These are phyloP conservation scores for rapeseed (Brassica napus) DNA, from an alignment of 345 rosid species.

Conservation along the genomic window DNA sequence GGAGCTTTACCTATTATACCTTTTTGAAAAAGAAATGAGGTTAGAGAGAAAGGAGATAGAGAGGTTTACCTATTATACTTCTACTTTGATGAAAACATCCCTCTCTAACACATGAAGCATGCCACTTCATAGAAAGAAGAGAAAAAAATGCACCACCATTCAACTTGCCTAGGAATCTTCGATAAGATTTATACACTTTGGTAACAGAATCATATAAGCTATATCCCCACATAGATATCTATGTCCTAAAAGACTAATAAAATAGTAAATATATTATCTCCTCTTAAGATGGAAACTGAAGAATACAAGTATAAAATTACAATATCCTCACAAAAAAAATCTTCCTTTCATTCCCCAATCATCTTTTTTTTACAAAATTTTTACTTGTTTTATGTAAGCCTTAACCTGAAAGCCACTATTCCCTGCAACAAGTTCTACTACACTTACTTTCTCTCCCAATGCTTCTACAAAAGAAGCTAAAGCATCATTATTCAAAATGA, in stretches of 20 bases:
- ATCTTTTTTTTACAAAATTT: conserved; percentile 38
- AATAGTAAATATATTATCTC: not conserved
- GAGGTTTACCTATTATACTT: conserved; percentile 13
- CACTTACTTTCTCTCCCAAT: conserved; percentile 36
- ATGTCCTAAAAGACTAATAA: conserved; percentile 30
- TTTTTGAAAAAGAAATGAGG: not conserved
- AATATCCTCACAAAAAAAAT: conserved; percentile 38
- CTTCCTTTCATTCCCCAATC: conserved; percentile 49
- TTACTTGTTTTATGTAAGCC: conserved; percentile 39
- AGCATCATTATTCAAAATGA: conserved; percentile 13
- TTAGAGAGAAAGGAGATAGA: too few relatives aligned
- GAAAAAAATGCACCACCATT: conserved; percentile 43
- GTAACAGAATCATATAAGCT: conserved; percentile 38
- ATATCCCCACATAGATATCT: conserved; percentile 39
- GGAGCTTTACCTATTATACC: conserved; percentile 39
- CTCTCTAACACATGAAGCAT: conserved; percentile 38
- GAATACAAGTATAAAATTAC: conserved; percentile 11
- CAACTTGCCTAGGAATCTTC: conserved; percentile 44
- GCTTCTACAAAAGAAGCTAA: conserved; percentile 35
- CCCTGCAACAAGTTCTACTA: conserved; percentile 29
- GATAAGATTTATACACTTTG: conserved; percentile 31
- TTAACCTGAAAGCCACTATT: conserved; percentile 42
- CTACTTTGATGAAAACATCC: conserved; percentile 35
- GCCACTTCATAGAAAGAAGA: conserved; percentile 47
- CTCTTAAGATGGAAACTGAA: conserved; percentile 12